Evolutionary conservation across 768 basidiomycete genomes (phyloP).

Genomic region (Panus rudis): DNA sequence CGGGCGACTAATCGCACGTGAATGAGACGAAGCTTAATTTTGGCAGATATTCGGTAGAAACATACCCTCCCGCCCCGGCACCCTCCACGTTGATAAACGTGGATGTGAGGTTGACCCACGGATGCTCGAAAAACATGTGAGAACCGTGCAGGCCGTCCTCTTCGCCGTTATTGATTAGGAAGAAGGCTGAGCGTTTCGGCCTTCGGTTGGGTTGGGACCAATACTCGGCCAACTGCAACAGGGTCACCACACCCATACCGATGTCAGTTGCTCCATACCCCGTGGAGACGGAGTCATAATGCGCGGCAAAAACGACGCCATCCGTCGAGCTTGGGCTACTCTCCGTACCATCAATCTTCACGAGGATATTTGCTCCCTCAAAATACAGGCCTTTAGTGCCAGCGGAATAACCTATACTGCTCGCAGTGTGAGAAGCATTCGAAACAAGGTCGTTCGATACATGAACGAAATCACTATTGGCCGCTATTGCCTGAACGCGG

Average conservation of each 20-base stretch:
- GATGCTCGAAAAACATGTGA: constrained; percentile 57
- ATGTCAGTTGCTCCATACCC: constrained; percentile 73
- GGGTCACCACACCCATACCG: constrained; percentile 63
- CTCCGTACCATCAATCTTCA: constrained; percentile 53
- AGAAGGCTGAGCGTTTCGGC: constrained; percentile 57
- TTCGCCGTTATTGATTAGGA: constrained; percentile 85
- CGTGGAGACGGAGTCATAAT: constrained; percentile 77
- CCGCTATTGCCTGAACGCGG: constrained; percentile 43
- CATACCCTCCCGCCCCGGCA: constrained; percentile 70
- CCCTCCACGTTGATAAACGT: constrained; percentile 82
- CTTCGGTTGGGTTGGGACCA: constrained; percentile 31
- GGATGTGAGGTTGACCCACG: constrained; percentile 60
- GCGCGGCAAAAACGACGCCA: constrained; percentile 69
- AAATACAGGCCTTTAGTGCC: constrained; percentile 37
- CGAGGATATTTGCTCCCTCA: constrained; percentile 61
- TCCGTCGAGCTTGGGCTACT: constrained; percentile 20
- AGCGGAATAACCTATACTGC: constrained; percentile 23
- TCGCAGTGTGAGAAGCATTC: constrained; percentile 36
- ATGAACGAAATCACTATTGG: constrained; percentile 37
- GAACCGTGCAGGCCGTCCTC: constrained; percentile 74
- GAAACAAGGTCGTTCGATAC: constrained; percentile 44
- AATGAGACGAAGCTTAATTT: neutral
- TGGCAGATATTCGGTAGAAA: neutral
- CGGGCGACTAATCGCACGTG: constrained; percentile 46
- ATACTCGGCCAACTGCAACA: constrained; percentile 55